These are phyloP conservation scores for Penicillium sp. DNA, from an alignment of 2,329 filamentous ascomycete genomes.

Conservation along the genomic window DNA sequence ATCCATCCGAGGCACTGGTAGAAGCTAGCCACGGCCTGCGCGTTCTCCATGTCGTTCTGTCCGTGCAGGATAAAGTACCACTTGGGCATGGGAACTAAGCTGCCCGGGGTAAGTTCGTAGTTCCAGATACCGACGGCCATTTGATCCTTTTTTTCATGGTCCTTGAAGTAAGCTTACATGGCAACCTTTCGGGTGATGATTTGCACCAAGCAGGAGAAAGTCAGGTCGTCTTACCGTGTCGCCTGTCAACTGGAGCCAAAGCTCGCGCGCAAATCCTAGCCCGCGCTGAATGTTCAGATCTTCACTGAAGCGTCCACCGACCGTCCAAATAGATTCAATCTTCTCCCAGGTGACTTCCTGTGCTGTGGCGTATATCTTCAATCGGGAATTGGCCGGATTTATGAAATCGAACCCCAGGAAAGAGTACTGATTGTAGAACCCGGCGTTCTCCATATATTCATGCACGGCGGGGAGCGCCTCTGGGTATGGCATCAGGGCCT, in stretches of 20 bases:
- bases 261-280: too few relatives aligned
- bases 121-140: neutral
- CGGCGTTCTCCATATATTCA: neutral
- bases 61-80: neutral
- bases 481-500: neutral
- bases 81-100: neutral
- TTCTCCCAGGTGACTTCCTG: neutral
- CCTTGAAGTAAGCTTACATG: too few relatives aligned
- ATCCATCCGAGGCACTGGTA: neutral
- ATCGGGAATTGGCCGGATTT: neutral
- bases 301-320: neutral
- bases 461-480: neutral
- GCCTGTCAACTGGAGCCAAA: too few relatives aligned
- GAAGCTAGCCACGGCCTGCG: neutral
- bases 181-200: too few relatives aligned
- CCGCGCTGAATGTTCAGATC: too few relatives aligned
- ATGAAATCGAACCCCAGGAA: neutral
- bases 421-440: neutral
- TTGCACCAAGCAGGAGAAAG: too few relatives aligned
- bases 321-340: neutral
- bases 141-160: neutral
- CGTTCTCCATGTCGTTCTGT: neutral
- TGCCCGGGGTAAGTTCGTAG: neutral
- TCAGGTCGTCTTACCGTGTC: too few relatives aligned
- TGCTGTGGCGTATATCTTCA: neutral